Evolutionary conservation across 805 yeast genomes (phyloP).

Genomic region (Maudiozyma bulderi): DNA sequence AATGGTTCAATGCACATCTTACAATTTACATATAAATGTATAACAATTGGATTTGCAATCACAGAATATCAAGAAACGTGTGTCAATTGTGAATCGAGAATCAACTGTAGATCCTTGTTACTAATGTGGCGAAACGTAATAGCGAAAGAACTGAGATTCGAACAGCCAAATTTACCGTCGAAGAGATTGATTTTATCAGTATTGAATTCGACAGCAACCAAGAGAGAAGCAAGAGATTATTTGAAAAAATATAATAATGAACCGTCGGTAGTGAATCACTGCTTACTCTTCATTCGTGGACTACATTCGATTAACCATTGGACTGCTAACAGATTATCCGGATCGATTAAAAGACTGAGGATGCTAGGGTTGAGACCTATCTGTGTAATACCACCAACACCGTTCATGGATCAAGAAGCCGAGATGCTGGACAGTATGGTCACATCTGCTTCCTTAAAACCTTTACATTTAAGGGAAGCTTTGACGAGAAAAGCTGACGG

Average conservation of each 20-base stretch:
- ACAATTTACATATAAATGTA: no score
- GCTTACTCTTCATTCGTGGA: constrained; percentile 23
- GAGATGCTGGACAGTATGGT: constrained; percentile 20
- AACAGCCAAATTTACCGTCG: constrained; percentile 24
- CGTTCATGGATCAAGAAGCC: constrained; percentile 7
- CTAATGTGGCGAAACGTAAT: constrained; percentile 17
- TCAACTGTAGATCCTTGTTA: no score
- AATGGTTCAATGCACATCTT: no score
- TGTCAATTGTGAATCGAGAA: no score
- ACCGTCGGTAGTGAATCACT: constrained; percentile 13
- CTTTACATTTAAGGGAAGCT: constrained; percentile 21
- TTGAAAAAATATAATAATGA: constrained; percentile 49
- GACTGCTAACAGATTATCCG: constrained; percentile 12
- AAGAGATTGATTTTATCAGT: constrained; percentile 74
- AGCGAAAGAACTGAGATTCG: constrained; percentile 5
- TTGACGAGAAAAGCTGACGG: constrained; percentile 12
- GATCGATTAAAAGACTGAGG: constrained; percentile 18
- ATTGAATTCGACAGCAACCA: constrained; percentile 82
- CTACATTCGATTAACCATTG: constrained; percentile 4
- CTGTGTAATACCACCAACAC: constrained; percentile 41
- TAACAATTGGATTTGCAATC: no score
- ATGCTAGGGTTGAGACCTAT: constrained; percentile 63
- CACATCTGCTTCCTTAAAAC: constrained; percentile 15
- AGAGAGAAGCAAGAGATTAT: constrained; percentile 81
- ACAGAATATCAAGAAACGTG: no score